Conservation (phyloP, 2,329 filamentous ascomycete species). For the Diplodia mutila region DNA sequence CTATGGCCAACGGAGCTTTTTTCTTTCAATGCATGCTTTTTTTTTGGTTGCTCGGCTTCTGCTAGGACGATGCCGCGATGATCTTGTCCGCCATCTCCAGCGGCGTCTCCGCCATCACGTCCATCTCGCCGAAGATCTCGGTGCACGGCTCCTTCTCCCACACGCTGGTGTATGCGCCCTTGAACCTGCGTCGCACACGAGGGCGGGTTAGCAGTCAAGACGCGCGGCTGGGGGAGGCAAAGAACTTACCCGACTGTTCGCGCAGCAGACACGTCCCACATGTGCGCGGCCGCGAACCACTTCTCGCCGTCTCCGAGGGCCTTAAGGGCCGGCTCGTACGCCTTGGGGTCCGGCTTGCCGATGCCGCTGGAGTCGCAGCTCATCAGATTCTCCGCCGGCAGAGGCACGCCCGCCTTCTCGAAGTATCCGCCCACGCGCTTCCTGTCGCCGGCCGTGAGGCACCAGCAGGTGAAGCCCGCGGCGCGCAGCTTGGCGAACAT, state of each 20-base stretch:
- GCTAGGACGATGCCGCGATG: conserved; percentile 29
- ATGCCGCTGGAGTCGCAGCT: conserved; percentile 55
- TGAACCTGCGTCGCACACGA: conserved; percentile 38
- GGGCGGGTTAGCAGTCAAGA: conserved; percentile 27
- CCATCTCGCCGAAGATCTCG: conserved; percentile 58
- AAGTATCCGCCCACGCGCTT: conserved; percentile 59
- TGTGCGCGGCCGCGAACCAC: conserved; percentile 64
- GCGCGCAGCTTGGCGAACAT: conserved; percentile 49
- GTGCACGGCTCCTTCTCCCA: conserved; percentile 57
- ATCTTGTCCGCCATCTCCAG: conserved; percentile 53
- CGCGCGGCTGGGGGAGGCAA: too few relatives aligned
- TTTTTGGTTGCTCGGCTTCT: conserved; percentile 15
- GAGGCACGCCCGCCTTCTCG: conserved; percentile 51
- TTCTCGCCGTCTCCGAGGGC: conserved; percentile 46
- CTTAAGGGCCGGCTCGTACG: conserved; percentile 52
- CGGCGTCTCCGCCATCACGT: conserved; percentile 54
- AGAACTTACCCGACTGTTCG: conserved; percentile 47
- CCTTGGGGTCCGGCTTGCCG: conserved; percentile 55
- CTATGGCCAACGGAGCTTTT: conserved; percentile 13
- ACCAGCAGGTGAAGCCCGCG: conserved; percentile 58
- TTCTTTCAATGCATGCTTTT: not conserved
- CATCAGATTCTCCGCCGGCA: conserved; percentile 57
- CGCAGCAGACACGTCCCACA: conserved; percentile 63
- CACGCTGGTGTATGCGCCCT: conserved; percentile 58
- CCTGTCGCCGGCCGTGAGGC: conserved; percentile 57